Conservation (phyloP, 2,329 filamentous ascomycete species). For the Aspergillus melleus region DNA sequence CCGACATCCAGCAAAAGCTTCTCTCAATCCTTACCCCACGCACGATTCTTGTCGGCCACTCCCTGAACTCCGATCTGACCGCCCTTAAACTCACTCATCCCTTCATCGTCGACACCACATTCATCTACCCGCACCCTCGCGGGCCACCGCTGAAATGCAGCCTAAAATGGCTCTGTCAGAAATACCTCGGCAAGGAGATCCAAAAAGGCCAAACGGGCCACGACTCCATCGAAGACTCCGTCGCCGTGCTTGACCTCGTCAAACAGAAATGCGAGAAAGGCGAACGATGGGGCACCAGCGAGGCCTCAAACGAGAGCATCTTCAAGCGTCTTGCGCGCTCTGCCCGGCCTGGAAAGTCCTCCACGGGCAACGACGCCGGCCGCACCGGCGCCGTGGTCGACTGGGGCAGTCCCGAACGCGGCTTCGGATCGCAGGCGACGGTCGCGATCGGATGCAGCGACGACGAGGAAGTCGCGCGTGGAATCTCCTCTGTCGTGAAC, state of each 20-base stretch:
- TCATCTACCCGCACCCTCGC: slow-evolving; percentile 86
- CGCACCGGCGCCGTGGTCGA: slow-evolving; percentile 68
- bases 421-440: slow-evolving; percentile 58
- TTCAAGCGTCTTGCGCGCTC: slow-evolving; percentile 76
- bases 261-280: slow-evolving; percentile 96
- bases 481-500: slow-evolving; percentile 53
- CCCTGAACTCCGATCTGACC: slow-evolving; percentile 60
- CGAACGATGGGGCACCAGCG: slow-evolving; percentile 77
- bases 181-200: slow-evolving; percentile 83
- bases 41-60: slow-evolving; percentile 49
- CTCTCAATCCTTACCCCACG: slow-evolving; percentile 62
- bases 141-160: slow-evolving; percentile 88
- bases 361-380: slow-evolving; percentile 22
- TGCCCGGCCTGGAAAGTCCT: slow-evolving; percentile 41
- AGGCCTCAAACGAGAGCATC: slow-evolving; percentile 79
- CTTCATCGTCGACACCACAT: slow-evolving; percentile 87
- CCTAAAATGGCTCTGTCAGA: slow-evolving; percentile 83
- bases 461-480: slow-evolving; percentile 59
- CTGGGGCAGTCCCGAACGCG: slow-evolving; percentile 76
- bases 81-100: slow-evolving; percentile 86
- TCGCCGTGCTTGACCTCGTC: slow-evolving; percentile 85
- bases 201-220: slow-evolving; percentile 80
- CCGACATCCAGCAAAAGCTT: slow-evolving; percentile 78
- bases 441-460: slow-evolving; percentile 57
- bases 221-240: slow-evolving; percentile 89